Evolutionary conservation across 352 stramenopile species (phyloP).

Genomic region (Phytophthora idaei): DNA sequence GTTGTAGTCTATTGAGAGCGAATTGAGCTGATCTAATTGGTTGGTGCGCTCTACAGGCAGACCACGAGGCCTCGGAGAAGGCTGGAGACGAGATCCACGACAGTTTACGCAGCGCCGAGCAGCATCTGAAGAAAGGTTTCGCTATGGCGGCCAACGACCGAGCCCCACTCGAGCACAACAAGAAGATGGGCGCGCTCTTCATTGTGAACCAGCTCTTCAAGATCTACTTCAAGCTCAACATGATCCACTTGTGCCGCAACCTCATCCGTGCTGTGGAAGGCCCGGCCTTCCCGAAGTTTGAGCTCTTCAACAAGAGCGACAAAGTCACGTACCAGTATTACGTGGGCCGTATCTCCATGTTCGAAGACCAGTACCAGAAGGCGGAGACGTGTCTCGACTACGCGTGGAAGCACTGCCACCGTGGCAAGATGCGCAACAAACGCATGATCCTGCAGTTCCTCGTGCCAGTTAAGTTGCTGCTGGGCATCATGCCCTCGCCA

Average conservation of each 20-base stretch:
- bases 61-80: constrained; percentile 64
- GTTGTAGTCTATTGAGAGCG: neutral
- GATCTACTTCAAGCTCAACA: constrained; percentile 97
- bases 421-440: constrained; percentile 89
- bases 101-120: constrained; percentile 77
- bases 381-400: constrained; percentile 95
- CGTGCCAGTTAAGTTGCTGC: constrained; percentile 93
- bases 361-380: constrained; percentile 96
- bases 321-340: constrained; percentile 97
- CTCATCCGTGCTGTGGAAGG: constrained; percentile 89
- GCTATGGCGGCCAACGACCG: constrained; percentile 87
- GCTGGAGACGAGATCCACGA: constrained; percentile 80
- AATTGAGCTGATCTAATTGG: constrained; percentile 10
- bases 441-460: constrained; percentile 95
- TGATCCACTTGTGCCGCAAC: constrained; percentile 95
- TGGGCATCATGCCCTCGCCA: constrained; percentile 91
- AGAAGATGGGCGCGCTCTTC: constrained; percentile 87
- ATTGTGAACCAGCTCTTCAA: constrained; percentile 97
- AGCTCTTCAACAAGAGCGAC: constrained; percentile 83
- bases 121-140: constrained; percentile 89
- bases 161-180: constrained; percentile 78
- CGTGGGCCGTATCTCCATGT: constrained; percentile 95
- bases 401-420: constrained; percentile 93
- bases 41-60: constrained; percentile 42
- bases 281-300: constrained; percentile 77